Conservation (phyloP, 1,284 basidiomycete species). For the Cystobasidium slooffiae region DNA sequence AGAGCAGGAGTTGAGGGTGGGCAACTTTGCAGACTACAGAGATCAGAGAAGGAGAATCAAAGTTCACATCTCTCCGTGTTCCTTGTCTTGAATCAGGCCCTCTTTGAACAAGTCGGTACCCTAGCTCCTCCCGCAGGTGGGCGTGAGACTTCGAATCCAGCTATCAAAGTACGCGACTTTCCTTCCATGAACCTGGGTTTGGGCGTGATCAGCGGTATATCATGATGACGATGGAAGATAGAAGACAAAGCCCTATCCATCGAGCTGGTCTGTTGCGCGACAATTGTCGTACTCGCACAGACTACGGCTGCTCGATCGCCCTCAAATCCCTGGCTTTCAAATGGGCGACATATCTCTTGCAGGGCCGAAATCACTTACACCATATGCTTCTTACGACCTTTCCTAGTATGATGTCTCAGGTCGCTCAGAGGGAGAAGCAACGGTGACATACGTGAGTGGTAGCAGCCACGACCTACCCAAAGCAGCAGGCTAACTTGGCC, state of each 20-base stretch:
- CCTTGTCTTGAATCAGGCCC: conserved; percentile 63
- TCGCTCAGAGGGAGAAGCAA: conserved; percentile 82
- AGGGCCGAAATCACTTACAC: conserved; percentile 25
- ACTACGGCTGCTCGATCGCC: too few relatives aligned
- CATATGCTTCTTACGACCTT: conserved; percentile 35
- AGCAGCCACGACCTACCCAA: background rate
- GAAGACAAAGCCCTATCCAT: background rate
- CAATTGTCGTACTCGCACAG: background rate
- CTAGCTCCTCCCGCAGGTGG: conserved; percentile 58
- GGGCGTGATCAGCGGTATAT: background rate
- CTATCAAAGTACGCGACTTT: conserved; percentile 76
- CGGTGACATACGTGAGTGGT: conserved; percentile 68
- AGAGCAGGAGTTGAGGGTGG: conserved; percentile 80
- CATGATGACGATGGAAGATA: background rate
- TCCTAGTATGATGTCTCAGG: conserved; percentile 90
- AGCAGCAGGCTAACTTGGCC: too few relatives aligned
- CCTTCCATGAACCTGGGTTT: conserved; percentile 3
- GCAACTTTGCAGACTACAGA: conserved; percentile 55
- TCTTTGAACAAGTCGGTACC: conserved; percentile 90
- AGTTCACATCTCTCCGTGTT: conserved; percentile 42
- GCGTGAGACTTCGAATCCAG: conserved; percentile 72
- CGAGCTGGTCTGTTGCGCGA: background rate
- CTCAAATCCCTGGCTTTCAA: background rate
- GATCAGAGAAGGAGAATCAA: background rate
- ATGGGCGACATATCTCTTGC: background rate